Base-by-base conservation (phyloP, 257 asterid species). In the Anisodus tanguticus region DNA sequence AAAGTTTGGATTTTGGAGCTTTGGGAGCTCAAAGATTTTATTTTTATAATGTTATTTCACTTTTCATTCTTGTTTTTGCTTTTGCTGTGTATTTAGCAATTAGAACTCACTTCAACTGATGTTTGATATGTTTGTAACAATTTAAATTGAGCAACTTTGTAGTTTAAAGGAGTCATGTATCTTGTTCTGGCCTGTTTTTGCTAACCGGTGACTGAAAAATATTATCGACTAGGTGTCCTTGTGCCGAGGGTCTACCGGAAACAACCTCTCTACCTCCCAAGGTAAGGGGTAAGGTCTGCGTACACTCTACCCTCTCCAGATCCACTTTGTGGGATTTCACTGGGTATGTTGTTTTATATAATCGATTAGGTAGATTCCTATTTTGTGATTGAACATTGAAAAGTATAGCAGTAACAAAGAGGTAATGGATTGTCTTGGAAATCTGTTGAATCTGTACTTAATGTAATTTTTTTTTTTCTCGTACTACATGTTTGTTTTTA, bases 81-180 rank as follows among this genome's bases (percentile, higher is more conserved):
- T 80, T 58, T 59, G 39, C 11, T 60, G 57, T 80, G 69, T 54
- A 57, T 80, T 43, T 60, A 59, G 71, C 58, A 43, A 62, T 62
- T 81, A 51, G 19, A n/a, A 16, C 22, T 63, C 41, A 43, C 19
- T 81, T 15, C 39, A 53, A 51, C 8, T 45, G 63, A 0, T 22
- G 15, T 63, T 81, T 62, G 41, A 17, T 81, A 53, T 63, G 15
- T 43, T 39, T 41, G 53, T 64, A 4, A 64, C 35, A 13, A 31
- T 22, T 72, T 51, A 37, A 58, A 63, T 22, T 5, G 71, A 60
- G 41, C 58, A 13, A 13, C 31, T 10, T 0, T 37, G 76, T 37
- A 6, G 53, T 68, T 35, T 39, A 39, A 39, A 67, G 19, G 74
- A 31, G 13, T 2, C 16, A 16, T 43, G 57, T 57, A 9, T 71